Conservation (phyloP, 768 basidiomycete species). For the Boletellus sp. region DNA sequence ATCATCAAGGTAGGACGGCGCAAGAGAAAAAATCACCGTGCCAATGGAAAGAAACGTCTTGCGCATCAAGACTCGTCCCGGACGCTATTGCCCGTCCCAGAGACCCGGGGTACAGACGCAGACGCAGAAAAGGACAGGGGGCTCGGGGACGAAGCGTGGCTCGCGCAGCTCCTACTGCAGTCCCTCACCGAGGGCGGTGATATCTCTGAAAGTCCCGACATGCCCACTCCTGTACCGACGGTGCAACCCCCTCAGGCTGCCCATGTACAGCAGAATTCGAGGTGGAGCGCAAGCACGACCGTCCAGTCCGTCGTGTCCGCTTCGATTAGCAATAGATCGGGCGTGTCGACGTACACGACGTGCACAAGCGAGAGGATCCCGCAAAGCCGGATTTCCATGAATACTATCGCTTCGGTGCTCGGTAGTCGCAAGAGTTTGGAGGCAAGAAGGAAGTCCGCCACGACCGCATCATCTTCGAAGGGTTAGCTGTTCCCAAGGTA, state of each 20-base stretch:
- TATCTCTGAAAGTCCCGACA: constrained; percentile 1
- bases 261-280: constrained; percentile 21
- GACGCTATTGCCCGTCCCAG: constrained; percentile 22
- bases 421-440: constrained; percentile 29
- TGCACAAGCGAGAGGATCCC: constrained; percentile 25
- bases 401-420: constrained; percentile 21
- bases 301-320: constrained; percentile 24
- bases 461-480: constrained; percentile 26
- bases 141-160: constrained; percentile 27
- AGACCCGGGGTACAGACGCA: constrained; percentile 14
- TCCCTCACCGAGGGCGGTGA: constrained; percentile 19
- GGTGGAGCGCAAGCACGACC: constrained; percentile 33
- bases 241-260: constrained; percentile 15
- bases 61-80: constrained; percentile 28
- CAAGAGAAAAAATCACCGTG: constrained; percentile 15
- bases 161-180: constrained; percentile 31
- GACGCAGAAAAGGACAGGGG: constrained; percentile 16
- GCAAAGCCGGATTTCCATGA: constrained; percentile 26
- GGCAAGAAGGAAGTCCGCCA: constrained; percentile 22
- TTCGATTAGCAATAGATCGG: constrained; percentile 25
- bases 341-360: constrained; percentile 27
- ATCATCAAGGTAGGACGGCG: constrained; percentile 22
- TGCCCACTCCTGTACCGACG: constrained; percentile 1
- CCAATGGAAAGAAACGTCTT: constrained; percentile 21
- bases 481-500: constrained; percentile 14